A percentile compares a stretch with the other conserved stretches of the same genome.
Conservation (phyloP, 805 yeast genomes). For the Myxozyma monticola region DNA sequence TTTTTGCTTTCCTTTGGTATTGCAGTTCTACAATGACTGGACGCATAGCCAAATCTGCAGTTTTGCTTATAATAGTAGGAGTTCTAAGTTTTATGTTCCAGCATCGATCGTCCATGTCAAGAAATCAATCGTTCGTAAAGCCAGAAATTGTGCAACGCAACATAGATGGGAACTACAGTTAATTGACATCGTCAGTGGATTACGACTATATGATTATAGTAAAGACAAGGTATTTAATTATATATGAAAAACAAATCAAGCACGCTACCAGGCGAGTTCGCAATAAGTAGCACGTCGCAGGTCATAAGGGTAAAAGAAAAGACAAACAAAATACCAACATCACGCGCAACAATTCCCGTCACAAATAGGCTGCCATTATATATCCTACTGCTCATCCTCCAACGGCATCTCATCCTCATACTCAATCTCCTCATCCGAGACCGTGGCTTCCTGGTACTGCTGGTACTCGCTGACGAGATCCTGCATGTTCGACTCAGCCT, state of each 20-base stretch:
- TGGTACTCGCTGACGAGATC: constrained; percentile 90
- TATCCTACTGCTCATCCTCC: constrained; percentile 27
- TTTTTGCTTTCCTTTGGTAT: neutral
- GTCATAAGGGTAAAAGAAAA: constrained; percentile 1
- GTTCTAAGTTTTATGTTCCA: no score
- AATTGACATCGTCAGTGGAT: neutral
- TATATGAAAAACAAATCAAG: neutral
- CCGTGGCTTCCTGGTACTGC: constrained; percentile 87
- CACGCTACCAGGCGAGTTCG: no score
- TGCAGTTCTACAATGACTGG: no score
- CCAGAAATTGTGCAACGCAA: no score
- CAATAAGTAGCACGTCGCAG: constrained; percentile 1
- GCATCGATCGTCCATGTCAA: no score
- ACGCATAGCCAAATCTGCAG: no score
- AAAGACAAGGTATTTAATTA: neutral
- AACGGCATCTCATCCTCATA: constrained; percentile 44
- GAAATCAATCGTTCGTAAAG: no score
- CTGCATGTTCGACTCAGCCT: constrained; percentile 90
- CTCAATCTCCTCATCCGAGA: constrained; percentile 74
- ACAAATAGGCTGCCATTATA: neutral
- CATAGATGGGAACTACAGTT: no score
- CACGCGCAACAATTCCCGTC: constrained; percentile 1
- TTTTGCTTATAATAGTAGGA: no score
- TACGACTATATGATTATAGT: neutral
- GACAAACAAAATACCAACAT: neutral